Evolutionary conservation across 257 asterid genomes (phyloP), one percentile per base, ranked within the genome.

Genomic region (Plectranthus barbatus): DNA sequence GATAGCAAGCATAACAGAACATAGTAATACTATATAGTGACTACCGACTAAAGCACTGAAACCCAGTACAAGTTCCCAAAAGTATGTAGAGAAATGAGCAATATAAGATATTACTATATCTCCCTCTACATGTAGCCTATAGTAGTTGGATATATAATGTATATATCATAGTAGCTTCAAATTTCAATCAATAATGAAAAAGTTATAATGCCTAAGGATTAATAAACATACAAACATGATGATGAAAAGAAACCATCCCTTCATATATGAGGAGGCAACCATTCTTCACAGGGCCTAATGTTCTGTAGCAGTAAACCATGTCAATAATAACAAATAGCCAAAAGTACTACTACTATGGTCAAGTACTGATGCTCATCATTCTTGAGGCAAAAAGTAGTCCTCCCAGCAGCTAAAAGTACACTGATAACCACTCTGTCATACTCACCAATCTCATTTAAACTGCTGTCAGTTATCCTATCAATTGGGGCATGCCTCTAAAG

Each of bases 1-100:
- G 18, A 20, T 17, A 34, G 31, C 39, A 18, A 41, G 66, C 24
- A 66, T 45, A 20, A 66, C 62, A 66, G 48, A 62, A 50, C 15
- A 33, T 9, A 29, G 67, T 47, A 61, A 69, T n/a, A 65, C 40
- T 8, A 41, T 29, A n/a, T n/a, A n/a, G n/a, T n/a, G n/a, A n/a
- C 3, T 29, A 40, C 39, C 3, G 41, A 64, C 56, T 65, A 31
- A 37, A 31, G 41, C 9, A 36, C 3, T 3, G 12, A 7, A 69
- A 62, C 64, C 39, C 11, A 21, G 31, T 31, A 36, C 5, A 14
- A 46, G 39, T 56, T 23, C 34, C 14, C 60, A 52, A 15, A 50
- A 56, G 56, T 45, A 67, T 60, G 56, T 49, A 12, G 49, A 33
- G 21, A 14, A 34, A 67, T 62, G 41, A 45, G 18, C 33, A 36